phyloP scores from a whole-genome alignment of 2,329 filamentous ascomycete species.

The Alternaria hordeiaustralica region DNA sequence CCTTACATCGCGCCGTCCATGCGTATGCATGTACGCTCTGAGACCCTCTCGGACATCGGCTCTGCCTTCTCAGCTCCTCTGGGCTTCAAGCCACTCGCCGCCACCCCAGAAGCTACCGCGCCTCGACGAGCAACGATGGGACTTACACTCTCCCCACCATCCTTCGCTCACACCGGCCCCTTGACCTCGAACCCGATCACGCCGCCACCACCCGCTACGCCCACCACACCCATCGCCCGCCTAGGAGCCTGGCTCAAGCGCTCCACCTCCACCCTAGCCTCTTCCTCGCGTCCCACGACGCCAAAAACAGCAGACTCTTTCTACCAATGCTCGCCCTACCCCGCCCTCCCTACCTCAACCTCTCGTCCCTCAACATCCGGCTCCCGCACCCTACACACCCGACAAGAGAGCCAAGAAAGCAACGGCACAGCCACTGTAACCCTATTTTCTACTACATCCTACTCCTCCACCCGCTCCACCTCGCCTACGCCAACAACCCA shows the following conservation, averaged over 20 bases:
- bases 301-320: constrained; percentile 28
- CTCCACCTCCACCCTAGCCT: constrained; percentile 33
- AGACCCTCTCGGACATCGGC: constrained; percentile 57
- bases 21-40: constrained; percentile 54
- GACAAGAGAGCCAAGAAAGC: constrained; percentile 39
- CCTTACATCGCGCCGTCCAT: constrained; percentile 56
- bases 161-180: constrained; percentile 31
- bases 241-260: constrained; percentile 47
- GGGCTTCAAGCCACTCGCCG: constrained; percentile 33
- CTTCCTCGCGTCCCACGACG: constrained; percentile 17
- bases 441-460: constrained; percentile 25
- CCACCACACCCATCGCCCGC: constrained; percentile 43
- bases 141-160: constrained; percentile 34
- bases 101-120: constrained; percentile 15
- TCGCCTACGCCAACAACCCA: background rate
- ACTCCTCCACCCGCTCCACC: constrained; percentile 16
- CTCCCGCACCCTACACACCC: constrained; percentile 32
- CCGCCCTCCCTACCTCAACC: constrained; percentile 1
- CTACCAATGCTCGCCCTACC: constrained; percentile 36
- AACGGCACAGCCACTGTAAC: constrained; percentile 41
- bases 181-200: constrained; percentile 47
- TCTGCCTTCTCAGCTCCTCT: constrained; percentile 54
- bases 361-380: constrained; percentile 32
- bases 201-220: constrained; percentile 39
- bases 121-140: constrained; percentile 24